A percentile compares a stretch with the other conserved stretches of the same genome.
Conservation (phyloP, 2,329 filamentous ascomycete species). For the Lomentospora prolificans region DNA sequence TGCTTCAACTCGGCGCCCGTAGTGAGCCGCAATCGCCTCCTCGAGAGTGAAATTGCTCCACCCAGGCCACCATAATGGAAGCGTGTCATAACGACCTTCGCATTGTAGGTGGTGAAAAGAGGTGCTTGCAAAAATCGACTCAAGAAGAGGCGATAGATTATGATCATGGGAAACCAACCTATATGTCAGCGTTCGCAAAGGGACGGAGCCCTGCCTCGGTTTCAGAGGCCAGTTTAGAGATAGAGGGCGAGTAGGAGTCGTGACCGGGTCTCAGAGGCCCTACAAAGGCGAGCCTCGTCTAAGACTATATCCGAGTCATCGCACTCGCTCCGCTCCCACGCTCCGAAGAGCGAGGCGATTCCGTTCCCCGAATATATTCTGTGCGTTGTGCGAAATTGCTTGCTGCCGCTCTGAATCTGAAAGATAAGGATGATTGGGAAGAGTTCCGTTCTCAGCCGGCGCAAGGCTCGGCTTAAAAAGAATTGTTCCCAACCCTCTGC, state of each 20-base stretch:
- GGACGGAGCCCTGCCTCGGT: not conserved
- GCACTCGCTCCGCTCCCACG: not conserved
- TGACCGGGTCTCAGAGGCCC: not conserved
- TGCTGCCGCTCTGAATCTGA: constrained; percentile 7
- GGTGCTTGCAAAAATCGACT: not conserved
- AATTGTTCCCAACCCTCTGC: not conserved
- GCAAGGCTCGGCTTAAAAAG: not conserved
- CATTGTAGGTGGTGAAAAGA: not conserved
- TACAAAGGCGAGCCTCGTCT: not conserved
- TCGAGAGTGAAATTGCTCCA: constrained; percentile 8
- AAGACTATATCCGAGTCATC: not conserved
- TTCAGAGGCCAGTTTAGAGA: not conserved
- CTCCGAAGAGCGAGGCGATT: not conserved
- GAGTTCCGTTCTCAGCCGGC: not conserved
- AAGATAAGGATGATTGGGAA: not conserved
- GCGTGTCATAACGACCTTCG: not conserved
- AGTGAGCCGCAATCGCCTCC: constrained; percentile 58
- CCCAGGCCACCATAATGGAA: not conserved
- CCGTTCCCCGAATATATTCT: not conserved
- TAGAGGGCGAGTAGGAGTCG: not conserved
- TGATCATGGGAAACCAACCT: constrained; percentile 9
- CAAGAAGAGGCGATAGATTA: not conserved
- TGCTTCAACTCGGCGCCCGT: constrained; percentile 65
- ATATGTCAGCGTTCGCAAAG: constrained; percentile 5
- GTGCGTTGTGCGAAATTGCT: not conserved